These are phyloP conservation scores for Citrus mangshanensis DNA, from an alignment of 345 rosid genomes.

Conservation along the genomic window DNA sequence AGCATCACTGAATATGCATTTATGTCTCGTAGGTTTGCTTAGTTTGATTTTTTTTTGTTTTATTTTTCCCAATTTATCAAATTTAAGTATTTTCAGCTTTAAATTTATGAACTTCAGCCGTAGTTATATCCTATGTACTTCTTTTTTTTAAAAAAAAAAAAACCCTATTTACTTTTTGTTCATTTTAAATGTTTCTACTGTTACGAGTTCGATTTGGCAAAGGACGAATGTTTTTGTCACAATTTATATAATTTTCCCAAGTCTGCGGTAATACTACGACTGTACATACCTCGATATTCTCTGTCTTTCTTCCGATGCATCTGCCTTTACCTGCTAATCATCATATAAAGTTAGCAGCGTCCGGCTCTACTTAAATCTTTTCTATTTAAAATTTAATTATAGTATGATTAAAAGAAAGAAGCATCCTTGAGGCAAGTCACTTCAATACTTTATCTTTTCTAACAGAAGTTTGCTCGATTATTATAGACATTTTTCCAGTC, in stretches of 20 bases:
- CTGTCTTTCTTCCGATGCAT: background rate
- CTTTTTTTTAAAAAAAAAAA: too few relatives aligned
- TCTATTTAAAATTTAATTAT: background rate
- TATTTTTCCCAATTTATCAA: background rate
- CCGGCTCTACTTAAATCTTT: slow-evolving; percentile 17
- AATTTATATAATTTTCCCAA: too few relatives aligned
- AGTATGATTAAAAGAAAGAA: slow-evolving; percentile 7
- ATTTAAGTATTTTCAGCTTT: background rate
- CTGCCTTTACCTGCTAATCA: slow-evolving; percentile 9
- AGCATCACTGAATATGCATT: background rate
- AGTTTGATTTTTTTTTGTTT: background rate
- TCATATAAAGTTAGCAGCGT: slow-evolving; percentile 2
- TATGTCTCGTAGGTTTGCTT: background rate
- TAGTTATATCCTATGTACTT: background rate
- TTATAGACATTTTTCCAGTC: slow-evolving; percentile 5
- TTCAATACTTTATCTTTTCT: slow-evolving; percentile 16
- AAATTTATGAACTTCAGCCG: background rate
- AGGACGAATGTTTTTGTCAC: too few relatives aligned
- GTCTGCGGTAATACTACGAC: too few relatives aligned
- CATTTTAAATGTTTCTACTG: too few relatives aligned
- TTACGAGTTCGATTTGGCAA: too few relatives aligned
- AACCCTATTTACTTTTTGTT: too few relatives aligned
- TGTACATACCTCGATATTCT: background rate
- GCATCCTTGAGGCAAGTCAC: slow-evolving; percentile 9
- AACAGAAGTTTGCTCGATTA: slow-evolving; percentile 5